Conservation (phyloP, 352 stramenopile species). For the Pythium sp. region DNA sequence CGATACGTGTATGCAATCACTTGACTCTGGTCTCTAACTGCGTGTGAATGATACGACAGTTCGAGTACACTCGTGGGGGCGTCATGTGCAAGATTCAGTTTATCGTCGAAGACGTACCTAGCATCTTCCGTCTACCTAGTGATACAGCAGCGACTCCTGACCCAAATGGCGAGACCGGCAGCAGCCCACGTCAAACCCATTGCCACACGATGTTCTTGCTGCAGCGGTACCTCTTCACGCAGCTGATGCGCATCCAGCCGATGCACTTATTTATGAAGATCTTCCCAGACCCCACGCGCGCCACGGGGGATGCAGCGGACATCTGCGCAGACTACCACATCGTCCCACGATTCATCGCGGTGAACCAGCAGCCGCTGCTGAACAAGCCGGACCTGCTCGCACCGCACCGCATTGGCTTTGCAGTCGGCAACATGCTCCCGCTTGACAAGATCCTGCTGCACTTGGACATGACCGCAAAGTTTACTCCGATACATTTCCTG, state of each 20-base stretch:
- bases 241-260: slow-evolving; percentile 72
- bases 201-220: slow-evolving; percentile 63
- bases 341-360: slow-evolving; percentile 76
- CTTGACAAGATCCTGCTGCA: slow-evolving; percentile 68
- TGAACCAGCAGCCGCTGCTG: slow-evolving; percentile 60
- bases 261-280: slow-evolving; percentile 66
- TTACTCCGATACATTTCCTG: slow-evolving; percentile 49
- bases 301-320: slow-evolving; percentile 51
- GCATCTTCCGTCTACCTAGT: slow-evolving; percentile 31
- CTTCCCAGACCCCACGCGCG: slow-evolving; percentile 48
- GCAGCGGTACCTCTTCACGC: slow-evolving; percentile 73
- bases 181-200: slow-evolving; percentile 28
- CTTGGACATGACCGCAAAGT: slow-evolving; percentile 52
- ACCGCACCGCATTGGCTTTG: slow-evolving; percentile 78
- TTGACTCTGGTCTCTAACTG: background rate
- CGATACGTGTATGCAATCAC: background rate
- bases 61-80: slow-evolving; percentile 75
- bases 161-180: slow-evolving; percentile 14
- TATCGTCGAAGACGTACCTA: slow-evolving; percentile 57
- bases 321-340: slow-evolving; percentile 80
- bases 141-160: slow-evolving; percentile 18
- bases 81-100: slow-evolving; percentile 83
- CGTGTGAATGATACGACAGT: slow-evolving; percentile 31
- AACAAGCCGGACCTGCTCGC: slow-evolving; percentile 61
- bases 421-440: slow-evolving; percentile 57